A percentile compares a stretch with the other conserved stretches of the same genome.
Conservation (phyloP, 345 rosid genomes). For the Jatropha curcas region DNA sequence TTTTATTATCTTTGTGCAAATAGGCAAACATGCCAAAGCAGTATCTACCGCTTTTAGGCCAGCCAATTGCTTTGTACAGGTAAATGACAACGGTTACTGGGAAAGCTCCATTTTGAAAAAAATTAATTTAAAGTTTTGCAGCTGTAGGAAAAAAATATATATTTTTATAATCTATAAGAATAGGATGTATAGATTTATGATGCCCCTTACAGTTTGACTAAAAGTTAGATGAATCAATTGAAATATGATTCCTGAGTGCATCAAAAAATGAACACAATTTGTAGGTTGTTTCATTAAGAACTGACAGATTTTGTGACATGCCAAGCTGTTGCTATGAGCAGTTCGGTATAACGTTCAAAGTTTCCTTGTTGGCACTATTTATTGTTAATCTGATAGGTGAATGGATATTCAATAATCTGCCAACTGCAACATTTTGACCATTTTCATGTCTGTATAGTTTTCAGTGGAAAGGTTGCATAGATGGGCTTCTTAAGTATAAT, state of each 20-base stretch:
- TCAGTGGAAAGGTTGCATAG: not conserved
- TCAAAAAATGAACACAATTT: not conserved
- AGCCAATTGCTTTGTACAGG: constrained; percentile 94
- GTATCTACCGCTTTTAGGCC: constrained; percentile 89
- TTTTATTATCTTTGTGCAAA: constrained; percentile 46
- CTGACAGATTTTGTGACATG: not conserved
- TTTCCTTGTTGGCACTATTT: not conserved
- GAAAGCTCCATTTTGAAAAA: not conserved
- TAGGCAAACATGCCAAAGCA: constrained; percentile 98
- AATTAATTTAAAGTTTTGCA: not conserved
- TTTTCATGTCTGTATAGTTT: constrained; percentile 1
- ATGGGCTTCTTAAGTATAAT: not conserved
- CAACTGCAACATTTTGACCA: not conserved
- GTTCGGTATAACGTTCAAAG: not conserved
- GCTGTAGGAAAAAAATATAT: not conserved
- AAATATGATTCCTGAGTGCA: not conserved
- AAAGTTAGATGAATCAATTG: not conserved
- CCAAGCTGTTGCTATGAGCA: not conserved
- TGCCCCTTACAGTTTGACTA: not conserved
- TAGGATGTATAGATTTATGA: not conserved
- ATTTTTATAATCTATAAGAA: not conserved
- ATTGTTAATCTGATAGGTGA: not conserved
- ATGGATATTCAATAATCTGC: not conserved
- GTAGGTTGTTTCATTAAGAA: not conserved
- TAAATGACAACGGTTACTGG: constrained; percentile 27